Conservation (phyloP, 31 red algal genomes). For the Odonthalia washingtoniensis region DNA sequence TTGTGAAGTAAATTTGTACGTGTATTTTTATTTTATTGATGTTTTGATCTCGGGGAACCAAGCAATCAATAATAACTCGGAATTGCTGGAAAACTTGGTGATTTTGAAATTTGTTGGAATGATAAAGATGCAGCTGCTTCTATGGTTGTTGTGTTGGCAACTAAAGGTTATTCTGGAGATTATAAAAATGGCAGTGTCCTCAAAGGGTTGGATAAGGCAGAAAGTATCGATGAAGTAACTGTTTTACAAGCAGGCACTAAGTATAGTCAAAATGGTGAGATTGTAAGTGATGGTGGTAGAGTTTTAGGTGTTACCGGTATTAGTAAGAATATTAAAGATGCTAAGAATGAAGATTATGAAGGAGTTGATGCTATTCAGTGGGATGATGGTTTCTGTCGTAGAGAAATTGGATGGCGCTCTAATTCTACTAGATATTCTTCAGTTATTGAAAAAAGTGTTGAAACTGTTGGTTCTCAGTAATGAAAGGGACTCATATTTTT, state of each 20-base stretch:
- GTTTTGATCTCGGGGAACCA: no score
- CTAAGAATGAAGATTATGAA: constrained; percentile 75
- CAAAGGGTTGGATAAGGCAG: constrained; percentile 66
- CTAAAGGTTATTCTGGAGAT: constrained; percentile 87
- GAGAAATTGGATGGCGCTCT: constrained; percentile 92
- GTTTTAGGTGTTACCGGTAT: constrained; percentile 88
- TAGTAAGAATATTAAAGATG: constrained; percentile 60
- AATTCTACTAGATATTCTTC: no score
- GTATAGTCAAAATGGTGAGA: constrained; percentile 28
- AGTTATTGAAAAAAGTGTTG: no score
- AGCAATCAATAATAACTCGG: no score
- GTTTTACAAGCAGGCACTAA: constrained; percentile 95
- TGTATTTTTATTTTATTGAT: no score
- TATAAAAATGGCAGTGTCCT: constrained; percentile 89
- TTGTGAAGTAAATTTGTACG: no score
- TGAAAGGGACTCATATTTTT: no score
- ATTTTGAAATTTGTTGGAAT: no score
- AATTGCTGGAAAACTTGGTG: no score
- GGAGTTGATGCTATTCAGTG: constrained; percentile 83
- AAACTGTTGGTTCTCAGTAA: no score
- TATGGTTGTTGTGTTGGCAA: constrained; percentile 89
- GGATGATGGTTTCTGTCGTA: constrained; percentile 86
- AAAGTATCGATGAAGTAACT: constrained; percentile 69
- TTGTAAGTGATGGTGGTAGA: constrained; percentile 86
- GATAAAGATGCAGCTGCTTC: constrained; percentile 58